These are phyloP conservation scores for Laburnicola sp. DNA, from an alignment of 2,329 filamentous ascomycete genomes.

Conservation along the genomic window DNA sequence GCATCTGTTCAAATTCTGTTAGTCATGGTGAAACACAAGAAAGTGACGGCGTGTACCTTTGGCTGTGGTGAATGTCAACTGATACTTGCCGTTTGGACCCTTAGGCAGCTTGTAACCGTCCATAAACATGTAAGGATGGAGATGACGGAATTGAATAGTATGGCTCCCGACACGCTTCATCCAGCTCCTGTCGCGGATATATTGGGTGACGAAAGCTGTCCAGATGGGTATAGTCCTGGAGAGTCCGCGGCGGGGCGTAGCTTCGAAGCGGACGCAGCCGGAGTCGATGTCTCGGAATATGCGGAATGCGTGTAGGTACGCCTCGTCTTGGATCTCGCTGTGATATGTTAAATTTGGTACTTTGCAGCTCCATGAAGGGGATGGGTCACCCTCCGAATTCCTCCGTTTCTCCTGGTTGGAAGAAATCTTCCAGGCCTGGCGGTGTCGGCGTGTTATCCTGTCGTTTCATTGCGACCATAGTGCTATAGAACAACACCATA, in stretches of 20 bases:
- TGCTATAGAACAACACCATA: constrained; percentile 61
- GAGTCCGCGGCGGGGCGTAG: constrained; percentile 57
- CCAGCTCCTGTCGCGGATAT: constrained; percentile 54
- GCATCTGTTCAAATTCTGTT: constrained; percentile 23
- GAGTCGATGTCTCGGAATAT: constrained; percentile 57
- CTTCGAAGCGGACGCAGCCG: constrained; percentile 59
- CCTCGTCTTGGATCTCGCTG: constrained; percentile 57
- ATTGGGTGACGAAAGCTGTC: constrained; percentile 53
- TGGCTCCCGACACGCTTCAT: constrained; percentile 48
- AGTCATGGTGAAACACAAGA: constrained; percentile 1
- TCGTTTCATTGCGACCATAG: constrained; percentile 60
- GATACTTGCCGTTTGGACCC: constrained; percentile 35
- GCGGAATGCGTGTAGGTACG: constrained; percentile 58
- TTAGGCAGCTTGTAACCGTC: constrained; percentile 50
- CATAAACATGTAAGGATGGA: constrained; percentile 58
- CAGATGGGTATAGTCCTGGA: constrained; percentile 61
- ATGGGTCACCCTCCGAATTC: constrained; percentile 54
- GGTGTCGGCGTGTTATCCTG: constrained; percentile 54
- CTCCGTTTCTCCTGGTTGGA: constrained; percentile 50
- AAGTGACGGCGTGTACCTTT: constrained; percentile 28
- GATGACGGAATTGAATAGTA: constrained; percentile 53
- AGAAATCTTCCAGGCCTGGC: constrained; percentile 52
- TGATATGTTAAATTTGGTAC: constrained; percentile 14
- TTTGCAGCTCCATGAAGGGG: neutral
- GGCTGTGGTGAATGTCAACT: constrained; percentile 37